These are phyloP conservation scores for Coprinellus aureogranulatus DNA, from an alignment of 768 basidiomycete genomes.

Conservation along the genomic window DNA sequence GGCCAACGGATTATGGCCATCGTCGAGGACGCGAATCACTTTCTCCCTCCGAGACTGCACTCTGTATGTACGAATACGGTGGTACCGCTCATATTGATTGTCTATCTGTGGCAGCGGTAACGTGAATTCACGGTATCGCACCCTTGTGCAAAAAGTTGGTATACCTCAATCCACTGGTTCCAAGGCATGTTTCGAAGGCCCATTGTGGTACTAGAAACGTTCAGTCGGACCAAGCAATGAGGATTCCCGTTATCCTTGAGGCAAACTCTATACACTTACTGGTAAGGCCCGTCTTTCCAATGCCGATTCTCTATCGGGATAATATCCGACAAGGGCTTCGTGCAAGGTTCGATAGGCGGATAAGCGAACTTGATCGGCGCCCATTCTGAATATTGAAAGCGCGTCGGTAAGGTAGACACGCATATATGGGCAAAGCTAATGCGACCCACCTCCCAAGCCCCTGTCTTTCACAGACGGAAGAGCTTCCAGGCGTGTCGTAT, in stretches of 20 bases:
- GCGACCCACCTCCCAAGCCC: neutral
- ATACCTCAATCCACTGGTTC: conserved; percentile 73
- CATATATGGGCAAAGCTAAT: conserved; percentile 8
- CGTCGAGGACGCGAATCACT: conserved; percentile 48
- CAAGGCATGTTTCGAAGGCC: conserved; percentile 65
- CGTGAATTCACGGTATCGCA: neutral
- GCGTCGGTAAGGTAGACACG: no score
- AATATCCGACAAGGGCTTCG: conserved; percentile 38
- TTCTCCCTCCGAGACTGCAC: conserved; percentile 49
- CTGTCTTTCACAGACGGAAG: neutral
- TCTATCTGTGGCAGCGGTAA: conserved; percentile 46
- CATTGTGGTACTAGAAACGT: conserved; percentile 58
- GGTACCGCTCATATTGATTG: conserved; percentile 50
- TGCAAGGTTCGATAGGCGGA: conserved; percentile 45
- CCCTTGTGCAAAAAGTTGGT: conserved; percentile 8
- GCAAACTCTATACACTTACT: conserved; percentile 39
- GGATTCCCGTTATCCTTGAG: neutral
- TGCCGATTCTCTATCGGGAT: conserved; percentile 65
- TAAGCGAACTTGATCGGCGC: conserved; percentile 48
- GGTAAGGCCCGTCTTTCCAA: conserved; percentile 60
- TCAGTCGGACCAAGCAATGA: neutral
- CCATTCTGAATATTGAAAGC: conserved; percentile 44
- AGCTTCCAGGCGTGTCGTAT: neutral
- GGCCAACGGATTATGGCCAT: conserved; percentile 33
- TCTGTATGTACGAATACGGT: conserved; percentile 57